Evolutionary conservation across 108 stramenopile species (phyloP), one percentile per base, ranked within the genome.

Genomic region (Skeletonema potamos): DNA sequence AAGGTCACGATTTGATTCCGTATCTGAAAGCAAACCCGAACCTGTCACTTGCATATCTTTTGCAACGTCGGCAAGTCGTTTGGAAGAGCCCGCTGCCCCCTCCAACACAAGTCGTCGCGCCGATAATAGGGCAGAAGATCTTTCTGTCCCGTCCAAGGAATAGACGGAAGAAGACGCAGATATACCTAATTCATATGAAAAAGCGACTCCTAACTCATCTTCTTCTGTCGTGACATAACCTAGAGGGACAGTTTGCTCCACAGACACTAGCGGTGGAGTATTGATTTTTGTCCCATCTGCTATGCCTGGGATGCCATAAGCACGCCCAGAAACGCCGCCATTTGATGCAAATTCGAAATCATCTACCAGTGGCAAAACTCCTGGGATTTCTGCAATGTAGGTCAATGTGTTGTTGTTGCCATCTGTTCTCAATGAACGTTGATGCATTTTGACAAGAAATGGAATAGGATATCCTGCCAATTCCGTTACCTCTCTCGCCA

Each of bases 251-350:
- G 88, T 93, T 11, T 58, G 66, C 54, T 85, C 66, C n/a, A 89
- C 70, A 29, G 84, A 59, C 0, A 55, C 54, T 0, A 94, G 77
- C 3, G 74, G 58, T 9, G 87, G 65, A 11, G 90, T 91, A 51
- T 87, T 59, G 20, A 94, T 85, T 0, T 62, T 55, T 2, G 87
- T 87, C n/a, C 93, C 93, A 61, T 90, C 89, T 1, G 86, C 86
- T 10, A 94, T 27, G n/a, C 93, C 90, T 22, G 69, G 62, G 3
- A 94, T 56, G 24, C 90, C 93, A 63, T 87, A 87, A 6, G 82
- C 85, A 7, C 72, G 64, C 8, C 93, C 93, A 8, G 62, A 65
- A 7, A 92, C 64, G 2, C 93, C 90, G 18, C 93, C 93, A 17
- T 77, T 58, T 3, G 77, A 27, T 46, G 70, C 64, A 80, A 94